A percentile compares a stretch with the other conserved stretches of the same genome.
These are phyloP conservation scores for Penicillium daleae DNA, from an alignment of 495 filamentous ascomycete species.

Conservation along the genomic window DNA sequence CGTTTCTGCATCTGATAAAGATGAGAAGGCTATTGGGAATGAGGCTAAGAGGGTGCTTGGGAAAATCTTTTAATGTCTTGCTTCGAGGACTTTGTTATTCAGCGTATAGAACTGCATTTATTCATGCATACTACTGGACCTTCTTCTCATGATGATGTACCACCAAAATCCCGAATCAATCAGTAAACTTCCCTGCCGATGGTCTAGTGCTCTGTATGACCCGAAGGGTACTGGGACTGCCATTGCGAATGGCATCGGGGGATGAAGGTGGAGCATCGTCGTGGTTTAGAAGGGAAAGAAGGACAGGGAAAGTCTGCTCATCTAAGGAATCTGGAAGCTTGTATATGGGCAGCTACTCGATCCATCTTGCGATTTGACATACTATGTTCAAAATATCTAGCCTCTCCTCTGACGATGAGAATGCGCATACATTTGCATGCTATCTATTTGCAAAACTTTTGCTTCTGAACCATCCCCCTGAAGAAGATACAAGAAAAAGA, in stretches of 20 bases:
- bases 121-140: not conserved
- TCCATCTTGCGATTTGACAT: not conserved
- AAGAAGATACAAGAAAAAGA: slow-evolving; percentile 3
- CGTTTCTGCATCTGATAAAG: slow-evolving; percentile 43
- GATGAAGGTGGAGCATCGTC: too few species aligned
- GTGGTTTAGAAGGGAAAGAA: too few species aligned
- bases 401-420: not conserved
- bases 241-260: not conserved
- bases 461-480: not conserved
- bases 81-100: not conserved
- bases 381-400: not conserved
- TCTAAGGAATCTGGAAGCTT: too few species aligned
- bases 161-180: not conserved
- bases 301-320: too few species aligned
- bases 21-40: slow-evolving; percentile 56
- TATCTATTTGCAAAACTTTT: slow-evolving; percentile 12
- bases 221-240: too few species aligned
- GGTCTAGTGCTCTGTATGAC: too few species aligned
- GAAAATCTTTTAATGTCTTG: slow-evolving; percentile 67
- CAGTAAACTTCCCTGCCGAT: too few species aligned
- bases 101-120: not conserved
- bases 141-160: not conserved
- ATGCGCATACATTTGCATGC: slow-evolving; percentile 4
- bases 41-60: slow-evolving; percentile 78
- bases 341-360: not conserved